Base-by-base conservation (phyloP, 192 early-diverging fungal genomes). In the Backusella sp. region DNA sequence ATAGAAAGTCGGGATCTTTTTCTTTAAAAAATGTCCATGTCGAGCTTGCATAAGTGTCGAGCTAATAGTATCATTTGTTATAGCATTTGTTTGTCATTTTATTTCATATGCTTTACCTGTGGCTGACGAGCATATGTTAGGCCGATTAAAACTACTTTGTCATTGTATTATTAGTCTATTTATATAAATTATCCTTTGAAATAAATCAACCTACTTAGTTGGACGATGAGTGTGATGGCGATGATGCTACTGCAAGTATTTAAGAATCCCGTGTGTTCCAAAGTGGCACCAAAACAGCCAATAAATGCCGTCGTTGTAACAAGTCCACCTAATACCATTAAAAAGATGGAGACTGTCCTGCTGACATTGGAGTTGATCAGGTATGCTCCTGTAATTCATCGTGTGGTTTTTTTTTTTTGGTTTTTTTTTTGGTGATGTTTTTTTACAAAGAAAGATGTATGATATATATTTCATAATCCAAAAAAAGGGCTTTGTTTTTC, bases 211-310 rank as follows among this genome's bases (percentile, higher is more conserved):
- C 56, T 56, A 76, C 74, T 46, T 56, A 76, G 41, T 70, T 76
- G 66, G 23, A 62, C 12, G 37, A 76, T 65, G 26, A 76, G 32
- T 6, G 39, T 11, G 21, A 71, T 68, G 17, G 75, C 68, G 2
- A 69, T 66, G 15, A 69, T 41, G 59, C 75, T 70, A 39, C 69
- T 70, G 28, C 70, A 71, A 3, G 44, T 68, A 39, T 69, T 76
- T 3, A 76, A 8, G 41, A 76, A 76, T 21, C 75, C 75, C 1
- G 69, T 68, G n/a, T 76, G 75, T 71, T 76, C 75, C 8, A 70
- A 15, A 62, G 70, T 53, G 0, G 68, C 49, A 8, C 75, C 75
- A 35, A 76, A 76, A 11, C 75, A 70, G 28, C 68, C 75, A 41
- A 76, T 70, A 44, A 76, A 76, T 12, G 68, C 70, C 14, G 39